phyloP scores from a whole-genome alignment of 2,329 filamentous ascomycete genomes.

The Penicillium janthinellum region DNA sequence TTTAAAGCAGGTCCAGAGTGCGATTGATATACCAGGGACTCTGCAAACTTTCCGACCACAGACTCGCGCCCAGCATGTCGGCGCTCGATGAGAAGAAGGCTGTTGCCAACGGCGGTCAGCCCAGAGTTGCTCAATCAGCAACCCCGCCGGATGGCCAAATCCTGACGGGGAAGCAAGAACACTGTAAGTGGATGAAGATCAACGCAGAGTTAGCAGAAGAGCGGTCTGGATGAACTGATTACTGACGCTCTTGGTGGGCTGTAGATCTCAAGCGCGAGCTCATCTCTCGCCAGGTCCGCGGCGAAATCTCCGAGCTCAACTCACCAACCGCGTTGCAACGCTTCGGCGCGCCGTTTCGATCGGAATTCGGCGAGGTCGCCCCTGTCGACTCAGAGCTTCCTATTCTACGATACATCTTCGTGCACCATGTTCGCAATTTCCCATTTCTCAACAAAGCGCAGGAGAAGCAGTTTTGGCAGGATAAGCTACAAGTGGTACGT shows the following conservation, averaged over 20 bases:
- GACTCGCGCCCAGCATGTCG: slow-evolving; percentile 8
- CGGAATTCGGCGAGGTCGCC: slow-evolving; percentile 86
- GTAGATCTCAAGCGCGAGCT: slow-evolving; percentile 94
- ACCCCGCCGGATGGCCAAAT: slow-evolving; percentile 59
- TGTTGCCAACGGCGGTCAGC: slow-evolving; percentile 19
- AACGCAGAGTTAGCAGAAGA: background rate
- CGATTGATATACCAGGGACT: slow-evolving; percentile 4
- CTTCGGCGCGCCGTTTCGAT: slow-evolving; percentile 94
- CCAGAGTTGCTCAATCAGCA: slow-evolving; percentile 14
- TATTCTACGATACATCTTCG: slow-evolving; percentile 93
- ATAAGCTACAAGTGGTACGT: slow-evolving; percentile 89
- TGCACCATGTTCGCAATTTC: slow-evolving; percentile 96
- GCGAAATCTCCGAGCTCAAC: slow-evolving; percentile 89
- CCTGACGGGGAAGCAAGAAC: slow-evolving; percentile 95
- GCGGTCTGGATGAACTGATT: background rate
- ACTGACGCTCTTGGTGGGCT: slow-evolving; percentile 10
- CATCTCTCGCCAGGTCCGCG: slow-evolving; percentile 82
- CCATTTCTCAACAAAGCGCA: slow-evolving; percentile 94
- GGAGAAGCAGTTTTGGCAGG: slow-evolving; percentile 99
- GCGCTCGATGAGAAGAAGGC: slow-evolving; percentile 13
- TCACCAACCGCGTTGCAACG: slow-evolving; percentile 91
- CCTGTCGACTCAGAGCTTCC: slow-evolving; percentile 93
- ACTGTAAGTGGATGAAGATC: slow-evolving; percentile 63
- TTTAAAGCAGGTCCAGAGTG: background rate
- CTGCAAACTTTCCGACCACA: slow-evolving; percentile 8